Percentiles rank a stretch among this genome's conserved stretches.
These are phyloP conservation scores for Musa acuminata DNA, from an alignment of 176 grass and related monocot genomes.

Conservation along the genomic window DNA sequence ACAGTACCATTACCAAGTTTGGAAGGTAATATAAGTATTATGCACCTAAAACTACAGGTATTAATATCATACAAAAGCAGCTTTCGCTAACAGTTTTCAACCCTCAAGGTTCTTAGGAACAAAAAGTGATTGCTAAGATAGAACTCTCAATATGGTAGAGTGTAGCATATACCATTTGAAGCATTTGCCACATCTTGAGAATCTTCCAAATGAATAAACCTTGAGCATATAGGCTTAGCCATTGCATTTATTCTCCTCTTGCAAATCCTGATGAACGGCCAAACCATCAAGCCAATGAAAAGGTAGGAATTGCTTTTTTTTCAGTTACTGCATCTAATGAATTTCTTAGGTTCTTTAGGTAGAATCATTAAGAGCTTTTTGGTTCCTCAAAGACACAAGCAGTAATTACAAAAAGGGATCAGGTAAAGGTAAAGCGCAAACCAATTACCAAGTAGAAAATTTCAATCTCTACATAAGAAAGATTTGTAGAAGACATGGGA, in stretches of 20 bases:
- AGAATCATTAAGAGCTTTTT: background rate
- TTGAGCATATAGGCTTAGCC: slow-evolving; percentile 38
- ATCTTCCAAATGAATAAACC: slow-evolving; percentile 28
- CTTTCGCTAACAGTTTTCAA: too few species aligned
- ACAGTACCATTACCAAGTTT: too few species aligned
- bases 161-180: slow-evolving; percentile 2
- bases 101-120: too few species aligned
- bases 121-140: background rate
- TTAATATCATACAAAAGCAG: too few species aligned
- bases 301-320: too few species aligned
- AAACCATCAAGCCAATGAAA: too few species aligned
- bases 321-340: background rate
- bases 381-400: background rate
- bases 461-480: background rate
- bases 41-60: too few species aligned
- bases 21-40: too few species aligned
- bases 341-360: background rate
- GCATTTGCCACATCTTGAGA: slow-evolving; percentile 1
- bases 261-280: slow-evolving; percentile 31
- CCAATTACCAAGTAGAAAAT: background rate
- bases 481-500: background rate
- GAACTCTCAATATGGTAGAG: background rate
- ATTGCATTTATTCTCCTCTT: slow-evolving; percentile 55
- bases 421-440: background rate
- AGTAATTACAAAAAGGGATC: background rate